Percentiles rank a stretch among this genome's conserved stretches.
These are phyloP conservation scores for Calonectria hongkongensis DNA, from an alignment of 2,329 filamentous ascomycete species.

Conservation along the genomic window DNA sequence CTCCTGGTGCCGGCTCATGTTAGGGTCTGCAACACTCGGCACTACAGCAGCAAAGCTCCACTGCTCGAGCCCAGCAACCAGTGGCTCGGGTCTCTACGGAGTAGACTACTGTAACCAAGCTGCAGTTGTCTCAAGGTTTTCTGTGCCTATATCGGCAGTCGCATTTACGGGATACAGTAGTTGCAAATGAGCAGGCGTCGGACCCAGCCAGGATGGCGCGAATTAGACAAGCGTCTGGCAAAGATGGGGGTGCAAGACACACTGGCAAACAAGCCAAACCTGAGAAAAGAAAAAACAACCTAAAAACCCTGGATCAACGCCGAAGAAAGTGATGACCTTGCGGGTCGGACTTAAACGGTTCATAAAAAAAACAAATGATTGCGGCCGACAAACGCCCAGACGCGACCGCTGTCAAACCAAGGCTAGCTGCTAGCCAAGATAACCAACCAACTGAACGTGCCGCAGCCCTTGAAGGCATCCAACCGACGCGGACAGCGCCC, in stretches of 20 bases:
- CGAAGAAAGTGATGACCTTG: slow-evolving; percentile 32
- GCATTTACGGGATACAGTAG: slow-evolving; percentile 6
- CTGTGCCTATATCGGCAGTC: slow-evolving; percentile 10
- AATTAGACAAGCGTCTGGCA: background rate
- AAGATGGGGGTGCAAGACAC: slow-evolving; percentile 10
- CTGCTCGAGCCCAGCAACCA: slow-evolving; percentile 37
- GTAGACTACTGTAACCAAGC: slow-evolving; percentile 5
- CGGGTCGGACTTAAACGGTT: slow-evolving; percentile 37
- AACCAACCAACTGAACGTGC: background rate
- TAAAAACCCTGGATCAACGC: slow-evolving; percentile 17
- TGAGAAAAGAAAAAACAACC: background rate
- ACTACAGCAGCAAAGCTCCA: slow-evolving; percentile 24
- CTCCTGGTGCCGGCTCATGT: slow-evolving; percentile 9
- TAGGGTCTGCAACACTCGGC: slow-evolving; percentile 15
- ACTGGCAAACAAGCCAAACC: background rate
- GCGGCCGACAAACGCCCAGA: slow-evolving; percentile 17
- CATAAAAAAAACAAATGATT: slow-evolving; percentile 10
- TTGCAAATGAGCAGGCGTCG: background rate
- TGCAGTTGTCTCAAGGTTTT: background rate
- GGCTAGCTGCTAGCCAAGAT: background rate
- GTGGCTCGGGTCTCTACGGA: slow-evolving; percentile 27
- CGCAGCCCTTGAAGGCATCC: slow-evolving; percentile 8
- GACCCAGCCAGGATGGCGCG: slow-evolving; percentile 1
- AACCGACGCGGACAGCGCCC: slow-evolving; percentile 1
- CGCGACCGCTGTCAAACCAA: slow-evolving; percentile 14